Evolutionary conservation across 2,329 filamentous ascomycete species (phyloP), one percentile per base, ranked within the genome.

Genomic region (Pyricularia grisea): DNA sequence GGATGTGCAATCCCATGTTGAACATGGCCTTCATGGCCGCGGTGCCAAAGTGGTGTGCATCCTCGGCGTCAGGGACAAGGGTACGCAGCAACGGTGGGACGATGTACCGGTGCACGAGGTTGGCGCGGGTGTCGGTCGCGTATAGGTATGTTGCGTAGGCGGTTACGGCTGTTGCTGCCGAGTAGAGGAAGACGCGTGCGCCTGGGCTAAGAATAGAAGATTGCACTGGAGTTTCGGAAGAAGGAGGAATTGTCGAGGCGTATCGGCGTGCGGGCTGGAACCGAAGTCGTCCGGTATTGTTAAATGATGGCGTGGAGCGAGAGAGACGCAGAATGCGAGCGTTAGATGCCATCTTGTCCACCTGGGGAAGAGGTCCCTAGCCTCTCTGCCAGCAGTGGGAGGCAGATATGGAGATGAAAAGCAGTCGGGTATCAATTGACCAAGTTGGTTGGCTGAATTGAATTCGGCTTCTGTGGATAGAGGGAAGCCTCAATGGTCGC

Each of bases 11-110:
- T 42, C 90, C 89, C 68, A 94, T 85, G 65, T 84, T 82, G 79
- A 95, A 91, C 23, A 97, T 84, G 1, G 82, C 80, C 79, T 92
- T 91, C 75, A 99, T 81, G 7, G 88, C 83, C 55, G 84, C 81
- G 2, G 92, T 93, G 67, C 92, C 92, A 27, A 85, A 83, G 75
- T 96, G 90, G 77, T 99, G 95, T n/a, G 94, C 95, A 58, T 97
- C 93, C 79, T 99, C 95, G 70, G 91, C 91, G 74, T 95, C 92
- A 4, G 90, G 84, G 77, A 87, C 90, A 70, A 92, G 70, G 68
- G 84, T 79, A 67, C 92, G 89, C 4, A 95, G 76, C 23, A 88
- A 76, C 0, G 86, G 91, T 2, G 91, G 89, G 17, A 90, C 82
- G 33, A 90, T 78, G 78, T 87, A 92, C 74, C 85, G 86, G 78